Percentiles rank a stretch among this genome's conserved stretches.
Evolutionary conservation across 495 filamentous ascomycete genomes (phyloP).

Genomic region (Neurospora cerealis): DNA sequence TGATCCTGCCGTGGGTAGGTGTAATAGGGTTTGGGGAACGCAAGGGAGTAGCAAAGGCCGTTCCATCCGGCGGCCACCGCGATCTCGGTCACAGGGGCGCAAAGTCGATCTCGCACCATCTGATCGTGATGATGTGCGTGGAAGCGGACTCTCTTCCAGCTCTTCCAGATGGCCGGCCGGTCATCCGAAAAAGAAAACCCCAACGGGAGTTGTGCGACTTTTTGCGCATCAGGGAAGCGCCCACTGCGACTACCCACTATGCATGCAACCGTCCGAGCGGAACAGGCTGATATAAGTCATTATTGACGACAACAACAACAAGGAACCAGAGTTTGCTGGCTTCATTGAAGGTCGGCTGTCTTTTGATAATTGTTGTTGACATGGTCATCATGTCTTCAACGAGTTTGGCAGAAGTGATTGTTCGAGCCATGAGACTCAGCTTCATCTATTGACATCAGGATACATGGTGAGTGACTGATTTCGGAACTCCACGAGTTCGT

Average conservation of each 20-base stretch:
- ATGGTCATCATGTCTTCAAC: background rate
- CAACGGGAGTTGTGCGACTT: background rate
- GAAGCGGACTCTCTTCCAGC: background rate
- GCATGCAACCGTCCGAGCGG: background rate
- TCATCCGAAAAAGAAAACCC: background rate
- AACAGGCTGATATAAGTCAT: background rate
- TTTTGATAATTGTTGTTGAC: background rate
- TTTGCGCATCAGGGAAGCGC: background rate
- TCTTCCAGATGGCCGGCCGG: background rate
- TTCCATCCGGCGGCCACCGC: background rate
- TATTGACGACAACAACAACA: background rate
- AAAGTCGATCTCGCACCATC: background rate
- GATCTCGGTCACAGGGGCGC: background rate
- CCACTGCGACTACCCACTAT: background rate
- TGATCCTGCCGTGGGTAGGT: background rate
- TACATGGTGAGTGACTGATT: background rate
- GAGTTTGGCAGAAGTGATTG: background rate
- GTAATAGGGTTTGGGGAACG: background rate
- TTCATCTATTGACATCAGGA: background rate
- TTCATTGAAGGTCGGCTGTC: background rate
- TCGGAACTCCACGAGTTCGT: background rate
- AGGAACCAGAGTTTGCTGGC: background rate
- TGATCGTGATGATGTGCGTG: background rate
- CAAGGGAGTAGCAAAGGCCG: background rate
- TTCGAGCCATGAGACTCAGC: background rate